Evolutionary conservation across 805 yeast genomes (phyloP), one percentile per base, ranked within the genome.

Genomic region (Teunomyces barrocoloradensis): DNA sequence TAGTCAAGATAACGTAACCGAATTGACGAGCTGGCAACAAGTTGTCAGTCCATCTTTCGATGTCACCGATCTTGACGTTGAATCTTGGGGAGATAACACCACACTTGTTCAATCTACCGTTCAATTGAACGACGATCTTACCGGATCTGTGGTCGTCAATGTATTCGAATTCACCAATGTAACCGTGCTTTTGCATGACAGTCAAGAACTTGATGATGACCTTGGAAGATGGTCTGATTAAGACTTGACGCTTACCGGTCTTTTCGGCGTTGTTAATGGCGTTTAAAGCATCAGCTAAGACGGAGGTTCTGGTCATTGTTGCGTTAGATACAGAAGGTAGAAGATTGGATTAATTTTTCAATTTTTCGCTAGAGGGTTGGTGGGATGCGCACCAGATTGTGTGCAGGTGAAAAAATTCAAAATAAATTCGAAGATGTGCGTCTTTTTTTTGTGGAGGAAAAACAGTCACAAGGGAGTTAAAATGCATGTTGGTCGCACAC

Each of bases 1-100:
- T 91, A 79, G 98, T 92, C 75, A 91, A 84, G 78, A 91, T 88
- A 71, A 91, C 91, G 86, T 77, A 90, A 81, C 98, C 98, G 71
- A 91, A 92, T 80, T 91, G 98, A 87, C 98, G 89, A 62, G 98
- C 96, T 76, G 98, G 98, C 72, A 91, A 82, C 74, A 91, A 85
- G 88, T 91, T 89, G 77, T 85, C 96, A 66, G 96, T 89, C 98
- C 98, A 91, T 81, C 89, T 91, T 82, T 91, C 98, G 63, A 91
- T 86, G 76, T 91, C 97, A 73, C 78, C 85, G 61, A 92, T 85
- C 80, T 89, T 89, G 71, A 91, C 91, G 85, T 91, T 91, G 84
- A 89, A 91, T 83, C 98, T 89, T 78, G 98, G 98, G 57, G 96
- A 89, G 75, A 91, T 91, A 55, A 92, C 98, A 81, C 98, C 98